phyloP scores from a whole-genome alignment of 352 stramenopile genomes.

The Phytophthora litchii region DNA sequence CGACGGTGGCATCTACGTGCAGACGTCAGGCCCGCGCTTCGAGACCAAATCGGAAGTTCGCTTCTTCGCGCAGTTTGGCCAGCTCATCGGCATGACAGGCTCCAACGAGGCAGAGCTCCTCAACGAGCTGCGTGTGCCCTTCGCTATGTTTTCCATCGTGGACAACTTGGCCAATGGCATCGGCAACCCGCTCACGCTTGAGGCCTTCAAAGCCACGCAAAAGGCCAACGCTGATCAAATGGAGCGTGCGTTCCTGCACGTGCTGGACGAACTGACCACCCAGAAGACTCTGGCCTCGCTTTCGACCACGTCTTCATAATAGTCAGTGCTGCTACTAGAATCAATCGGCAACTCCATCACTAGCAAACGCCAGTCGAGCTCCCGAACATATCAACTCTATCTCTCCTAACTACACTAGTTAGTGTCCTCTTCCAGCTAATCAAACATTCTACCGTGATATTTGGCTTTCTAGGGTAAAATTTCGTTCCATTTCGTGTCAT shows the following conservation, averaged over 20 bases:
- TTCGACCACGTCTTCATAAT: background rate
- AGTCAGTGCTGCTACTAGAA: background rate
- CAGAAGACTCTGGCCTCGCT: slow-evolving; percentile 42
- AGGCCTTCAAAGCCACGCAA: slow-evolving; percentile 82
- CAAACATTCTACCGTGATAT: slow-evolving; percentile 11
- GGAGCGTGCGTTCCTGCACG: slow-evolving; percentile 63
- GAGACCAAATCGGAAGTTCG: slow-evolving; percentile 92
- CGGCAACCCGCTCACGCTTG: slow-evolving; percentile 76
- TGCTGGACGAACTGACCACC: slow-evolving; percentile 58
- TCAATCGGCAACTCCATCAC: slow-evolving; percentile 11
- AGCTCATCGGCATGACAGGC: slow-evolving; percentile 90
- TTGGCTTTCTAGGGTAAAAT: slow-evolving; percentile 10
- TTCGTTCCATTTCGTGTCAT: background rate
- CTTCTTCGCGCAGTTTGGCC: slow-evolving; percentile 86
- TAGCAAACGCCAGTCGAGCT: background rate
- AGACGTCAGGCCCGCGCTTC: slow-evolving; percentile 85
- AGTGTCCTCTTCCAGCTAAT: background rate
- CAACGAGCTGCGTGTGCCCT: slow-evolving; percentile 82
- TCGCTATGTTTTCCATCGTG: slow-evolving; percentile 88
- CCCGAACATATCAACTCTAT: slow-evolving; percentile 1
- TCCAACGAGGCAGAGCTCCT: slow-evolving; percentile 87
- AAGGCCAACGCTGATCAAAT: slow-evolving; percentile 75
- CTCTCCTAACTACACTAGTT: background rate
- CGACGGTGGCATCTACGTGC: slow-evolving; percentile 86
- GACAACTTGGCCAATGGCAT: slow-evolving; percentile 91